Percentiles rank a stretch among this genome's conserved stretches.
phyloP scores from a whole-genome alignment of 495 filamentous ascomycete species.

The Oidiodendron maius region DNA sequence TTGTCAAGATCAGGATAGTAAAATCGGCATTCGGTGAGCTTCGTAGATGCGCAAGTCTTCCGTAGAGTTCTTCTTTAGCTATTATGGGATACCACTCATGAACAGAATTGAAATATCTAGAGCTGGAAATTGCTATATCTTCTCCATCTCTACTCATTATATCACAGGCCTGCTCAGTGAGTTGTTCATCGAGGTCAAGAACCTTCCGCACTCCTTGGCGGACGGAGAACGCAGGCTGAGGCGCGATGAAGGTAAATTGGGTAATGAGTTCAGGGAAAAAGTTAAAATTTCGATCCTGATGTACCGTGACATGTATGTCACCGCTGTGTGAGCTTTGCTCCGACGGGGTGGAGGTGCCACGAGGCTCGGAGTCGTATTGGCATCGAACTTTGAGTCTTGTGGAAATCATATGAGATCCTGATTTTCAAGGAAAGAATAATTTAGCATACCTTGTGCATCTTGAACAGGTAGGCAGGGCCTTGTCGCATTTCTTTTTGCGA shows the following conservation, averaged over 20 bases:
- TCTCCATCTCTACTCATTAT: slow-evolving; percentile 3
- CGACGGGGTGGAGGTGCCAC: background rate
- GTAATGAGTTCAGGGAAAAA: background rate
- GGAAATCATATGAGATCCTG: no score
- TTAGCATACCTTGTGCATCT: no score
- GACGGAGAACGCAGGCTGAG: background rate
- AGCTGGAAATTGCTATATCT: background rate
- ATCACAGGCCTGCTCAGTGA: slow-evolving; percentile 1
- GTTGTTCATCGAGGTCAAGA: background rate
- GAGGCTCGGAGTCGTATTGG: background rate
- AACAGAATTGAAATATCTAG: background rate
- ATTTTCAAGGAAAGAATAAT: no score
- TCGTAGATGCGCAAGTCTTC: background rate
- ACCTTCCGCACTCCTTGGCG: background rate
- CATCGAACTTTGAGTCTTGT: slow-evolving; percentile 5
- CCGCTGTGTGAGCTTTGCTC: background rate
- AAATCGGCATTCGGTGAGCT: background rate
- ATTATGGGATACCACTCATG: background rate
- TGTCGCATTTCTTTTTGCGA: no score
- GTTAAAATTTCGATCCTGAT: background rate
- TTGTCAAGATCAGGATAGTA: background rate
- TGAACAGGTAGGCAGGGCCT: no score
- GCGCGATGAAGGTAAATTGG: background rate
- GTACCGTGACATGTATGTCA: background rate
- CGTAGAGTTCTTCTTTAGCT: background rate